Evolutionary conservation across 2,329 filamentous ascomycete species (phyloP).

Genomic region (Aspergillus alliaceus): DNA sequence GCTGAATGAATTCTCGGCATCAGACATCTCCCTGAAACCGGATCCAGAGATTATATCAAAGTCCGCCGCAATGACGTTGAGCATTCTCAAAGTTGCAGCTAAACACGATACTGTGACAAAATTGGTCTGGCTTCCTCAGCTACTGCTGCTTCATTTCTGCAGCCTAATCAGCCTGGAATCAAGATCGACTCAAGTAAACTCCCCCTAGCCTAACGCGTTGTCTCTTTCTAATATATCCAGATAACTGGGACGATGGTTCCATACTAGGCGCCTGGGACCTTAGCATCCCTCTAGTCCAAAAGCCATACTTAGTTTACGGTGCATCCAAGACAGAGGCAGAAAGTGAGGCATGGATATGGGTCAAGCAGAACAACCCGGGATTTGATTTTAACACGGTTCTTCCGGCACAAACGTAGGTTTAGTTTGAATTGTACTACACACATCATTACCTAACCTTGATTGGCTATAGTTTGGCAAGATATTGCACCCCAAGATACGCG

Average conservation of each 20-base stretch:
- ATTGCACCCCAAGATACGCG: neutral
- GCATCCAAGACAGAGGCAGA: constrained; percentile 51
- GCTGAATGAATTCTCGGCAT: constrained; percentile 7
- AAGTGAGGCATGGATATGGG: constrained; percentile 48
- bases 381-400: constrained; percentile 47
- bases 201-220: neutral
- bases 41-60: constrained; percentile 47
- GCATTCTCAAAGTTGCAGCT: neutral
- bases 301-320: constrained; percentile 16
- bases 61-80: neutral
- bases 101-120: neutral
- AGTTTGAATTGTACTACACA: neutral
- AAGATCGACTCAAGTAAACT: neutral
- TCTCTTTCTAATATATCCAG: constrained; percentile 3
- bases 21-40: constrained; percentile 29
- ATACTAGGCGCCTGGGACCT: constrained; percentile 5
- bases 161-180: neutral
- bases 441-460: neutral
- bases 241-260: constrained; percentile 6
- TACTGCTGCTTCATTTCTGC: neutral
- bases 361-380: constrained; percentile 42
- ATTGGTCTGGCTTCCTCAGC: neutral
- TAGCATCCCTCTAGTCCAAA: neutral
- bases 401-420: constrained; percentile 30
- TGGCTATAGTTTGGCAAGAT: neutral